These are phyloP conservation scores for Basidioascus undulatus DNA, from an alignment of 768 basidiomycete genomes.

Conservation along the genomic window DNA sequence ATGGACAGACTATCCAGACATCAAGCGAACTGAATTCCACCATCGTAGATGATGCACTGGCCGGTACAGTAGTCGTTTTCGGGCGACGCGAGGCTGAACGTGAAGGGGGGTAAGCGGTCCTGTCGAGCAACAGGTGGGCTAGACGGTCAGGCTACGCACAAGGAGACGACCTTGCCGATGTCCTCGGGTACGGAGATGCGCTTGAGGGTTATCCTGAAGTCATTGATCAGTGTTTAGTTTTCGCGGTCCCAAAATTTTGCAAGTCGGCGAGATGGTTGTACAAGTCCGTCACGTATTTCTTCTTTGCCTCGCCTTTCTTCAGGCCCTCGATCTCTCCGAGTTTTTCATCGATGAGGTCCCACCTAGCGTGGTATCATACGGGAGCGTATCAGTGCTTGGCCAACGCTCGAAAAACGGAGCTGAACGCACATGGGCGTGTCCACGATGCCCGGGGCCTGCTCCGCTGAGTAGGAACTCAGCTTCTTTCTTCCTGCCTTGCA, in stretches of 20 bases:
- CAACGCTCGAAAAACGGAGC: neutral
- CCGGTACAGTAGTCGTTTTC: no score
- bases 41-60: no score
- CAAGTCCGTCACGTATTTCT: constrained; percentile 2
- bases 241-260: neutral
- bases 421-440: neutral
- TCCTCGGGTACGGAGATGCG: neutral
- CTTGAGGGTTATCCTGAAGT: neutral
- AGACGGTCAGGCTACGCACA: no score
- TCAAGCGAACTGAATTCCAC: no score
- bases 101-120: no score
- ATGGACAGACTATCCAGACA: no score
- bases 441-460: constrained; percentile 4
- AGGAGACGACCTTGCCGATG: constrained; percentile 5
- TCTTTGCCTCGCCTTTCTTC: neutral
- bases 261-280: neutral
- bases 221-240: neutral
- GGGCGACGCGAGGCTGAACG: no score
- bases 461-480: neutral
- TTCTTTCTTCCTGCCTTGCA: neutral
- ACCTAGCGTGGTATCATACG: no score
- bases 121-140: no score
- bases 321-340: constrained; percentile 1
- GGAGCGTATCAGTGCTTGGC: no score
- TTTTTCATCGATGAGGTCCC: constrained; percentile 6